Evolutionary conservation across 345 rosid species (phyloP).

Genomic region (Arabis hirsuta): DNA sequence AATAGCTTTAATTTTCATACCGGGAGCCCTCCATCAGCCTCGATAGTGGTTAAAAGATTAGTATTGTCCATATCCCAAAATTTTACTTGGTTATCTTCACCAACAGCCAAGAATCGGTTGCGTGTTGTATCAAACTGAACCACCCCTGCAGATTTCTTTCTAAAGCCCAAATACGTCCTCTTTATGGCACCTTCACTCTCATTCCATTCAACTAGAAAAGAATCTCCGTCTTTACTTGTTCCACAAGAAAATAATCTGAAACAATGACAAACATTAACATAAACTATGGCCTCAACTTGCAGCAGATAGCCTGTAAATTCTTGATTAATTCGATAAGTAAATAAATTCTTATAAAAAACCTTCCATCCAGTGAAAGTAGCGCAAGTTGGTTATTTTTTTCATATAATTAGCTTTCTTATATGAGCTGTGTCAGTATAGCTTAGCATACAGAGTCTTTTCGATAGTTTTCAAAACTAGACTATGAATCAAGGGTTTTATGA

Average conservation of each 20-base stretch:
- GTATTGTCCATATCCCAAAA: slow-evolving; percentile 82
- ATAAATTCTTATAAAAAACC: not conserved
- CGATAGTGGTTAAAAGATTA: slow-evolving; percentile 53
- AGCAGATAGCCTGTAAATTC: slow-evolving; percentile 1
- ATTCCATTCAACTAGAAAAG: slow-evolving; percentile 79
- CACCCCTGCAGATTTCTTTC: slow-evolving; percentile 65
- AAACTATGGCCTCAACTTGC: not conserved
- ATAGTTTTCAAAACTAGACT: not conserved
- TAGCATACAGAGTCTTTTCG: not conserved
- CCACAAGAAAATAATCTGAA: slow-evolving; percentile 78
- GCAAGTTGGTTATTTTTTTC: not conserved
- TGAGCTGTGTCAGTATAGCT: not conserved
- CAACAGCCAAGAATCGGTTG: slow-evolving; percentile 70
- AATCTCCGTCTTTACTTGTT: slow-evolving; percentile 82
- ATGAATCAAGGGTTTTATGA: not conserved
- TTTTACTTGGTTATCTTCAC: slow-evolving; percentile 65
- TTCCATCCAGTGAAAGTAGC: not conserved
- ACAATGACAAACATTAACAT: slow-evolving; percentile 1
- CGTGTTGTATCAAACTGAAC: slow-evolving; percentile 74
- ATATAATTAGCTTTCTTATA: slow-evolving; percentile 13
- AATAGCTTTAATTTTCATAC: slow-evolving; percentile 44
- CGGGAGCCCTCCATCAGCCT: slow-evolving; percentile 75
- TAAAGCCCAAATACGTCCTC: slow-evolving; percentile 67
- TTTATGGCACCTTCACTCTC: slow-evolving; percentile 77
- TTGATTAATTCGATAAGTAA: not conserved